Percentiles rank a stretch among this genome's conserved stretches.
These are phyloP conservation scores for Saccharomycopsis oosterbeekiorum DNA, from an alignment of 805 yeast genomes.

Conservation along the genomic window DNA sequence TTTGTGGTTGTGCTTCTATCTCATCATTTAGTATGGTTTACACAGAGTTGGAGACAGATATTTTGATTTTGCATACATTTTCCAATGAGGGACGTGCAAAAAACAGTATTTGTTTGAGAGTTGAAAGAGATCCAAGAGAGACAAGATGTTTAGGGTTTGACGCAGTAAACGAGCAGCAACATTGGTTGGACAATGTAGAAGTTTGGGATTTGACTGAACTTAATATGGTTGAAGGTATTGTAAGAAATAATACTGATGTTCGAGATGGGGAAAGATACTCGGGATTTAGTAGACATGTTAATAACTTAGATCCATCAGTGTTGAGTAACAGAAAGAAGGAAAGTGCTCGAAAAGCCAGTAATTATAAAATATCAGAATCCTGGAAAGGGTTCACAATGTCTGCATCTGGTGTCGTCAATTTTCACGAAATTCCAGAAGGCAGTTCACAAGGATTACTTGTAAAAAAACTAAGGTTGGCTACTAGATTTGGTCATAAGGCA, in stretches of 20 bases:
- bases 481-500: slow-evolving; percentile 68
- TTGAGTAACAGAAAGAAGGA: background rate
- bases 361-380: slow-evolving; percentile 26
- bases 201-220: slow-evolving; percentile 75
- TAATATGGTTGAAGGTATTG: slow-evolving; percentile 64
- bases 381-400: slow-evolving; percentile 84
- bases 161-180: slow-evolving; percentile 58
- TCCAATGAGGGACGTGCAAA: slow-evolving; percentile 66
- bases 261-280: slow-evolving; percentile 7
- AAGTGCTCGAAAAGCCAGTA: background rate
- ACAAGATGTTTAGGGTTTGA: slow-evolving; percentile 83
- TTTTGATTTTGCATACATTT: slow-evolving; percentile 63
- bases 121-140: slow-evolving; percentile 88
- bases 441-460: slow-evolving; percentile 38
- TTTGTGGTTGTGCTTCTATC: slow-evolving; percentile 84
- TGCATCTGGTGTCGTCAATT: slow-evolving; percentile 51
- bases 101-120: slow-evolving; percentile 73
- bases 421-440: slow-evolving; percentile 47
- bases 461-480: slow-evolving; percentile 50
- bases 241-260: slow-evolving; percentile 27
- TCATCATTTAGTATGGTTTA: slow-evolving; percentile 65
- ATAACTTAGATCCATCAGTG: background rate
- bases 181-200: slow-evolving; percentile 57
- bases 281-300: background rate
- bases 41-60: slow-evolving; percentile 45